Evolutionary conservation across 768 basidiomycete species (phyloP).

Genomic region (Boletus eberwhitei): DNA sequence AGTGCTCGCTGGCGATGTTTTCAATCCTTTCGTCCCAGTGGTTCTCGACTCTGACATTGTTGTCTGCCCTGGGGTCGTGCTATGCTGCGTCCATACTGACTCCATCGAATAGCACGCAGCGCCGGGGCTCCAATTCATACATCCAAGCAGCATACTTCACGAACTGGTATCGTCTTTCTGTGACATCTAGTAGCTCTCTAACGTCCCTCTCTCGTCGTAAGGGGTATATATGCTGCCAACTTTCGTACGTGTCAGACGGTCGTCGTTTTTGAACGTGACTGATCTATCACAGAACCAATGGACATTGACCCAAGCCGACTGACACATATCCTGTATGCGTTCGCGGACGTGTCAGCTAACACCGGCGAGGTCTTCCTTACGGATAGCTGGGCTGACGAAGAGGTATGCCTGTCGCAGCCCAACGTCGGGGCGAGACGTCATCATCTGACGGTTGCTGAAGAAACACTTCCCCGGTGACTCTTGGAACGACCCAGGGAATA

Average conservation of each 20-base stretch:
- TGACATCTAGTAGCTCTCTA: not conserved
- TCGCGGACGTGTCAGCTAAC: slow-evolving; percentile 65
- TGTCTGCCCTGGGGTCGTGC: slow-evolving; percentile 9
- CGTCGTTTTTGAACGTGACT: not conserved
- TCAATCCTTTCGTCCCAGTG: not conserved
- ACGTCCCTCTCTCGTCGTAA: slow-evolving; percentile 10
- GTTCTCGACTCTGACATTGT: slow-evolving; percentile 5
- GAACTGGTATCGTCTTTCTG: slow-evolving; percentile 27
- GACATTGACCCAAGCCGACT: slow-evolving; percentile 56
- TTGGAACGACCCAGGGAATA: slow-evolving; percentile 73
- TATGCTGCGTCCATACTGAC: slow-evolving; percentile 13
- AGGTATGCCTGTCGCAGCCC: slow-evolving; percentile 36
- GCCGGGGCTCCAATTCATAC: slow-evolving; percentile 19
- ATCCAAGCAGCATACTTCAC: slow-evolving; percentile 37
- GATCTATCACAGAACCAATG: slow-evolving; percentile 49
- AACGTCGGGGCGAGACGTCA: not conserved
- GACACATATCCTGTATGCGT: slow-evolving; percentile 78
- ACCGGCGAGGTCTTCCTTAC: slow-evolving; percentile 64
- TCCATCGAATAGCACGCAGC: slow-evolving; percentile 4
- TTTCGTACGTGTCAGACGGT: slow-evolving; percentile 45
- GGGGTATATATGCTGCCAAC: slow-evolving; percentile 62
- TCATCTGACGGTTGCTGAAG: slow-evolving; percentile 32
- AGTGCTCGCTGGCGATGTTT: not conserved
- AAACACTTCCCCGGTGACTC: slow-evolving; percentile 72
- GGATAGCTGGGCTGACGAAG: slow-evolving; percentile 71